Base-by-base conservation (phyloP, 495 filamentous ascomycete genomes). In the Neurospora tetraspora region DNA sequence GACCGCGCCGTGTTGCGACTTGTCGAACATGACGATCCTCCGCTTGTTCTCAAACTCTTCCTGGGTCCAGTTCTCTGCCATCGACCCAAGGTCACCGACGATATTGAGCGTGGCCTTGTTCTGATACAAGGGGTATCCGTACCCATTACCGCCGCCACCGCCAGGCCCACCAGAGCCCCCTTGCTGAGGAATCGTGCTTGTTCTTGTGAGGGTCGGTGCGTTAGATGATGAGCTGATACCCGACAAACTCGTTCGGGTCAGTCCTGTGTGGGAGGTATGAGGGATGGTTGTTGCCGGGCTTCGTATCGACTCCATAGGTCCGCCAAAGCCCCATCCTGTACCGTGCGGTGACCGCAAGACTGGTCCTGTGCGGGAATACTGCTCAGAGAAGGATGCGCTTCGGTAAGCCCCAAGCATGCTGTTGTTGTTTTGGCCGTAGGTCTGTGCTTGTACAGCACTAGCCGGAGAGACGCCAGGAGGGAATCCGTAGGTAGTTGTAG, bases 101-200 rank as follows among this genome's bases (percentile, higher is more conserved):
- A 99, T 90, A 74, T 94, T 92, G 36, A 99, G 84, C 10, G 91
- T 82, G 0, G 94, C 96, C 83, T 96, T 97, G 72, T 89, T 88
- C n/a, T 93, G 90, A 77, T 96, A 96, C 71, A 94, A 87, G 0
- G 89, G 85, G 76, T 96, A 96, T 0, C 93, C 91, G 78, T 65
- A 65, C 3, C 94, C 95, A 83, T 96, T 94, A 5, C 80, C 78
- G 27, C 81, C 81, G 37, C 79, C 79, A 31, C 79, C 77, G 2
- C 79, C 79, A 53, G 78, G 80, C 36, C 80, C 87, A 77, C 31
- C 82, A 77, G 39, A 85, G 78, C 34, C 82, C 74, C n/a, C 86
- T 69, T 78, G 80, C 71, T 89, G 88, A 73, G 92, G 88, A 27
- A 97, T 75, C 3, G 91, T 96, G 27, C 94, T 96, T 3, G 96